Conservation (phyloP, 345 rosid species). For the Populus nigra region DNA sequence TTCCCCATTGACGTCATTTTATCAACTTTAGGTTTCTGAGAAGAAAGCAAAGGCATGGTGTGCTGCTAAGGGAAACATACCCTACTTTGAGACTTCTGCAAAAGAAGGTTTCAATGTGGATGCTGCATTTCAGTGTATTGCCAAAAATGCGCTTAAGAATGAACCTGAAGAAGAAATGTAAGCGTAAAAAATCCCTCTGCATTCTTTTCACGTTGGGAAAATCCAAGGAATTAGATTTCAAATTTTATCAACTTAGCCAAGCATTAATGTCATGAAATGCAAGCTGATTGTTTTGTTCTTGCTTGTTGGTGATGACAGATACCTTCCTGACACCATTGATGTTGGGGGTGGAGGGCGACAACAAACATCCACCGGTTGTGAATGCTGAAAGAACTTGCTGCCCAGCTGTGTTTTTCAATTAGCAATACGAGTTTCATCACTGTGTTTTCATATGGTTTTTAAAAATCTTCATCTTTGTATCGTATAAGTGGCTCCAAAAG, state of each 20-base stretch:
- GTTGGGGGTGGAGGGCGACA: slow-evolving; percentile 51
- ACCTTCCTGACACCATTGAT: slow-evolving; percentile 74
- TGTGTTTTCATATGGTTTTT: not conserved
- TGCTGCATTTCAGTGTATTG: slow-evolving; percentile 76
- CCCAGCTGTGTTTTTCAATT: not conserved
- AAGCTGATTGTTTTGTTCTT: slow-evolving; percentile 6
- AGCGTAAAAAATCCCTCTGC: slow-evolving; percentile 18
- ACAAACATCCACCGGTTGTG: slow-evolving; percentile 73
- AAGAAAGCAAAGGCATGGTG: slow-evolving; percentile 95
- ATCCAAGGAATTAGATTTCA: not conserved
- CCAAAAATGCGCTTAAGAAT: slow-evolving; percentile 82
- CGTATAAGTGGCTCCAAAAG: not conserved
- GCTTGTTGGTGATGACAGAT: slow-evolving; percentile 39
- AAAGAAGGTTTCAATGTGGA: slow-evolving; percentile 92
- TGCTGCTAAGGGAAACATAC: slow-evolving; percentile 86
- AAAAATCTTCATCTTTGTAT: not conserved
- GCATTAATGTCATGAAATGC: not conserved
- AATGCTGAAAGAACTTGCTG: slow-evolving; percentile 37
- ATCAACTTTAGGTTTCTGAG: slow-evolving; percentile 64
- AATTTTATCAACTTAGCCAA: not conserved
- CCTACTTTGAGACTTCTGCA: slow-evolving; percentile 90
- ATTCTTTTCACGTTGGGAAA: not conserved
- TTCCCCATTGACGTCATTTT: not conserved
- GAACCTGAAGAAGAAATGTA: slow-evolving; percentile 88
- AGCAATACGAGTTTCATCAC: not conserved